Evolutionary conservation across 345 rosid genomes (phyloP), one percentile per base, ranked within the genome.

Genomic region (Populus alba): DNA sequence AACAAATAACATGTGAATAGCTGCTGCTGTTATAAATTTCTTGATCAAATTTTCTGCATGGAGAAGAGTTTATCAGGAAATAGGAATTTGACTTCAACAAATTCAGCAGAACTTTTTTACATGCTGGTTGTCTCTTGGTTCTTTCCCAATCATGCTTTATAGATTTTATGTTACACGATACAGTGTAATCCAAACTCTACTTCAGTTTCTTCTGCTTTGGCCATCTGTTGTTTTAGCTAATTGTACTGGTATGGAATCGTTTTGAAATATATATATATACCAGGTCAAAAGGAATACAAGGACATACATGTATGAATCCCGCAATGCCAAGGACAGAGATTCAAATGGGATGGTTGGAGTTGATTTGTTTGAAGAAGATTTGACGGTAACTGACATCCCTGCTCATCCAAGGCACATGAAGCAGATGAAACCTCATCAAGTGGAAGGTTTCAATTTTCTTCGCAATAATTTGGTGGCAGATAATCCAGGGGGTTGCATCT

Each of bases 361-460:
- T 63, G 84, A 86, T 73, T 74, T 90, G 10, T 78, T 85, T 61
- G 92, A 83, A 78, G 88, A 87, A 31, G 90, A 89, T 80, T 78
- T 90, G 75, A 76, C 43, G 80, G 90, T 87, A 51, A 83, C 90
- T 6, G 90, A 88, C 38, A 87, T 94, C 72, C 74, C 85, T 86
- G 92, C 95, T 72, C 98, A 95, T 83, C 97, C 99, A 35, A 89
- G 92, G 83, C 99, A 95, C 77, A 81, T 65, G 86, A 90, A 88
- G 80, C 89, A 87, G 70, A 92, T 94, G 98, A 92, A 89, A 80
- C 92, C 97, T 78, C 99, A 95, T 85, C 99, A 95, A 70, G 67
- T 87, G 35, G 95, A 95, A 78, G 98, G 99, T 23, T 95, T 95
- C 75, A 88, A 83, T 29, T 94, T 95, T 81, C 89, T 95, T 22